Evolutionary conservation across 108 stramenopile species (phyloP).

Genomic region (Schizochytrium sp.): DNA sequence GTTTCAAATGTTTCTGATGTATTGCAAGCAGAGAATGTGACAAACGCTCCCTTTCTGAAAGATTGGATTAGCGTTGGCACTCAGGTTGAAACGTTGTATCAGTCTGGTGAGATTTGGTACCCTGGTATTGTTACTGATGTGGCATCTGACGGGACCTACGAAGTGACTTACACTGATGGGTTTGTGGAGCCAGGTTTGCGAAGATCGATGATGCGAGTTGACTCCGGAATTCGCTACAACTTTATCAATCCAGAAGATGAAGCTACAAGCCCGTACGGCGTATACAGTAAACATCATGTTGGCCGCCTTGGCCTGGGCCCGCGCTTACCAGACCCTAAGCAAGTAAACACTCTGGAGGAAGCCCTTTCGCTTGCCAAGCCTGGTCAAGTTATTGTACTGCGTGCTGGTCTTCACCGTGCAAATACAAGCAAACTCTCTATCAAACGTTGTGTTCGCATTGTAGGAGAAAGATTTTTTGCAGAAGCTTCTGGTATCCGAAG

Average conservation of each 20-base stretch:
- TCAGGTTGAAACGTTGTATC: conserved; percentile 6
- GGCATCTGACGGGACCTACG: conserved; percentile 35
- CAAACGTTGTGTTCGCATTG: not conserved
- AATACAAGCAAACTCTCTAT: not conserved
- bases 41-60: not conserved
- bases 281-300: conserved; percentile 8
- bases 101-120: conserved; percentile 43
- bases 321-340: conserved; percentile 8
- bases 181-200: conserved; percentile 42
- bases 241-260: conserved; percentile 14
- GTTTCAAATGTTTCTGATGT: not conserved
- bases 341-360: not conserved
- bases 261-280: conserved; percentile 27
- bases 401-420: conserved; percentile 12
- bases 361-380: not conserved
- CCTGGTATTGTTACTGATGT: conserved; percentile 44
- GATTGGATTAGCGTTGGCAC: conserved; percentile 47
- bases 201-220: not conserved
- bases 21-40: not conserved
- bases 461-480: not conserved
- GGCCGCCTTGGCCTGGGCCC: conserved; percentile 9
- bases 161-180: conserved; percentile 53
- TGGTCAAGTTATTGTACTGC: conserved; percentile 52
- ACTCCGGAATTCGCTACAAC: conserved; percentile 50
- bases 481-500: not conserved